Evolutionary conservation across 164 flowering plant species (phyloP), one percentile per base, ranked within the genome.

Genomic region (Vitis amurensis): DNA sequence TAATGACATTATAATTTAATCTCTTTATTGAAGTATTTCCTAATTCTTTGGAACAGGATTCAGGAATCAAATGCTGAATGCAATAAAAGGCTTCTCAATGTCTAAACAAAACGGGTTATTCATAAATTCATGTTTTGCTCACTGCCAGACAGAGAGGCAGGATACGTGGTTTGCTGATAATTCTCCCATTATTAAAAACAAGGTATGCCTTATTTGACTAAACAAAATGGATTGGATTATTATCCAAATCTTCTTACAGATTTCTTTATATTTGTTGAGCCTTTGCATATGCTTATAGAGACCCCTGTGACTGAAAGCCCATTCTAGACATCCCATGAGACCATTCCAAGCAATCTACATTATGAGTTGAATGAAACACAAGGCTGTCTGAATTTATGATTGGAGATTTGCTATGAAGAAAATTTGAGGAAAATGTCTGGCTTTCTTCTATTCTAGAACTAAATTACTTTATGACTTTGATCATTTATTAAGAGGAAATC

Each of bases 71-170:
- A 86, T 89, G 80, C 75, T 87, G 57, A 71, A 66, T 30, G 81
- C 85, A 11, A 23, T 86, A 10, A 61, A 19, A 48, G 74, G 66
- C 31, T 73, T 89, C 57, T 74, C 85, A 7, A 57, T 11, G 52
- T 84, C 88, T 17, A 47, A 67, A 64, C 62, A 84, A 19, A 86
- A 82, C 77, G 94, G 94, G 3, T 56, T 81, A 59, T 89, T 78
- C 70, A 85, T 89, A 71, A 23, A 88, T 66, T 89, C 94, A 11
- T 89, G 94, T 74, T 89, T 82, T 71, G 82, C 86, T 23, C 94
- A 89, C 58, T 86, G 90, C 78, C 94, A 88, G 56, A 73, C 88
- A 2, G 90, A 82, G 73, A 78, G 77, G 52, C 90, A 89, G 52
- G 90, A 86, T 30, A 85, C 89, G 37, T 89, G 93, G 93, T 78